Evolutionary conservation across 1,284 basidiomycete species (phyloP), one percentile per base, ranked within the genome.

Genomic region (Sporisorium reilianum): DNA sequence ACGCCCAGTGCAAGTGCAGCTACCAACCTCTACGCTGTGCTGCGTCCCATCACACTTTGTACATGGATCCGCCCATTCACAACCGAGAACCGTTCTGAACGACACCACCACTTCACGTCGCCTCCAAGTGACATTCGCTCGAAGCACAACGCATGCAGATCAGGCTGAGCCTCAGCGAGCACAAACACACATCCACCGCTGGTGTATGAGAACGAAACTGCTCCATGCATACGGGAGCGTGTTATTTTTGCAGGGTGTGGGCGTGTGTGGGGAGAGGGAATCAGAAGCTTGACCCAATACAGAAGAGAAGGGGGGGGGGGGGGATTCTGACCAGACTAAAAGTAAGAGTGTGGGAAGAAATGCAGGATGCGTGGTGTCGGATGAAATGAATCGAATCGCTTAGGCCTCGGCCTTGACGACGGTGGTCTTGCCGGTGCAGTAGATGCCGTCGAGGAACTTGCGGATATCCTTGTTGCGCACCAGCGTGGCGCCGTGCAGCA

Each of bases 361-460:
- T 50, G 57, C 59, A 59, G 59, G 45, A 49, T 41, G n/a, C 14
- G 20, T 28, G 53, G 26, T 26, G 26, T 44, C 20, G 22, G n/a
- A 40, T n/a, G 53, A 49, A 45, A 42, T 23, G 6, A 58, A 38
- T 22, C 54, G 40, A 23, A 4, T 28, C 38, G 46, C 22, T 93
- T 42, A 90, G 90, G 80, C 89, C 91, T 81, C 80, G 88, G 57
- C 85, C 85, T 86, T 85, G 60, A 86, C 87, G 49, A 83, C 73
- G 42, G 80, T 75, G 71, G 89, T 89, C 88, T 91, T 92, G 84
- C 91, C 91, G 42, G 94, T 94, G 76, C 95, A 93, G 86, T 97
- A 97, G 88, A 97, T 91, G 88, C 87, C 87, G 83, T 85, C 84
- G 57, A 85, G 71, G 82, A 86, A 86, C 82, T 86, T 86, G 74